Evolutionary conservation across 345 rosid species (phyloP), one percentile per base, ranked within the genome.

Genomic region (Firmiana major): DNA sequence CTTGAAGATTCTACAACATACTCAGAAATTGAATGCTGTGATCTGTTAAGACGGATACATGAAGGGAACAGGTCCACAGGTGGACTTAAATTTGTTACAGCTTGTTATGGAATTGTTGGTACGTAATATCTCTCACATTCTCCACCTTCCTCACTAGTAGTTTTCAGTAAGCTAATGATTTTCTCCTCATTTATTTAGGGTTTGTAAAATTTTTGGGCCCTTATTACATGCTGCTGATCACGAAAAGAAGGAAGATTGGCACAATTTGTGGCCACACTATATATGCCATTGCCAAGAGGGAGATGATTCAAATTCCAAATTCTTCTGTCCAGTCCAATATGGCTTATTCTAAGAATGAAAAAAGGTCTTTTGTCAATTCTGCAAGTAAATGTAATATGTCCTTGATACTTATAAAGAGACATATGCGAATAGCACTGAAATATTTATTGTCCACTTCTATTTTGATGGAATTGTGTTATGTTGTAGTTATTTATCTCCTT

Each of bases 321-420:
- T 83, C 93, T 59, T 75, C 92, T 79, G 88, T 88, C 84, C 95
- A 78, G 74, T 85, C 92, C 83, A 89, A 85, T 90, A 84, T 90
- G 94, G 89, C 90, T 93, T 82, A 85, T 86, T 89, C 97, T 93
- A 92, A 88, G 89, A 86, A 91, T 78, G 99, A 96, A 88, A 96
- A 93, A 89, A 96, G 98, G 99, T 96, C 90, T 89, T 96, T 90
- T 86, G 94, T 92, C 83, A 81, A 87, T 90, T 89, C 85, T 89
- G 88, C 90, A 83, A 92, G 98, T 93, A 92, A 89, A 86, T 88
- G 94, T 92, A 86, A 84, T 78, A 63, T 89, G 92, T 88, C 80
- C 88, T 85, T 80, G 85, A 89, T 81, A 85, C 87, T 81, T 75
- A 71, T 90, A 73, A 83, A 79, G 85, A 76, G 84, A 83, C 81